Evolutionary conservation across 2,329 filamentous ascomycete genomes (phyloP).

Genomic region (Talaromyces sp.): DNA sequence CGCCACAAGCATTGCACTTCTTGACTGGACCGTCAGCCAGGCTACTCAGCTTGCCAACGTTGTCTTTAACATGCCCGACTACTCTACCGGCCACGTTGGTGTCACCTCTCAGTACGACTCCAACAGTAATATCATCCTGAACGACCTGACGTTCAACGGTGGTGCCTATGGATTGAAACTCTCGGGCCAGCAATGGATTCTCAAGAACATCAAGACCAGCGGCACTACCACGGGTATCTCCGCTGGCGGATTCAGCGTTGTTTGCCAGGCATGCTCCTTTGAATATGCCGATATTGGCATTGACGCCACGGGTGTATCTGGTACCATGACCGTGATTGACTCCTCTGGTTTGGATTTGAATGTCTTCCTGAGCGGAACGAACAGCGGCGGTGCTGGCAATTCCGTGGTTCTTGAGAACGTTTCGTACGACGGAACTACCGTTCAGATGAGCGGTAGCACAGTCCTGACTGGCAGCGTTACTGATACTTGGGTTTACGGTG

Average conservation of each 20-base stretch:
- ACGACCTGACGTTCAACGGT: conserved; percentile 24
- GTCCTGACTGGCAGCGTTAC: conserved; percentile 22
- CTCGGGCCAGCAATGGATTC: conserved; percentile 32
- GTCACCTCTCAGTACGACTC: conserved; percentile 19
- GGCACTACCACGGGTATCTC: conserved; percentile 56
- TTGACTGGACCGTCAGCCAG: conserved; percentile 37
- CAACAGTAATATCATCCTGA: conserved; percentile 20
- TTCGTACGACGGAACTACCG: conserved; percentile 26
- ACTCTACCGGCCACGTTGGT: conserved; percentile 28
- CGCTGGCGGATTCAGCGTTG: conserved; percentile 29
- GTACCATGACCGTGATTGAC: conserved; percentile 30
- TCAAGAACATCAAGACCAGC: conserved; percentile 54
- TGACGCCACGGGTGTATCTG: conserved; percentile 29
- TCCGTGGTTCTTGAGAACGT: conserved; percentile 29
- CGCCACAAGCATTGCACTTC: conserved; percentile 23
- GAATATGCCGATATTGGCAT: conserved; percentile 28
- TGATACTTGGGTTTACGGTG: conserved; percentile 35
- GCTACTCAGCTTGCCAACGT: conserved; percentile 33
- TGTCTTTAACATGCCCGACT: conserved; percentile 31
- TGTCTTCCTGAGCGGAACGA: conserved; percentile 26
- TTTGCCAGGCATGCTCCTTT: conserved; percentile 29
- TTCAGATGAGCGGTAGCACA: conserved; percentile 28
- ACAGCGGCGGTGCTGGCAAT: conserved; percentile 31
- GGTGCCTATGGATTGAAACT: conserved; percentile 30
- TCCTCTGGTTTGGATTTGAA: conserved; percentile 26